A percentile compares a stretch with the other conserved stretches of the same genome.
phyloP scores from a whole-genome alignment of 2,329 filamentous ascomycete genomes.

The Fusarium acutatum region DNA sequence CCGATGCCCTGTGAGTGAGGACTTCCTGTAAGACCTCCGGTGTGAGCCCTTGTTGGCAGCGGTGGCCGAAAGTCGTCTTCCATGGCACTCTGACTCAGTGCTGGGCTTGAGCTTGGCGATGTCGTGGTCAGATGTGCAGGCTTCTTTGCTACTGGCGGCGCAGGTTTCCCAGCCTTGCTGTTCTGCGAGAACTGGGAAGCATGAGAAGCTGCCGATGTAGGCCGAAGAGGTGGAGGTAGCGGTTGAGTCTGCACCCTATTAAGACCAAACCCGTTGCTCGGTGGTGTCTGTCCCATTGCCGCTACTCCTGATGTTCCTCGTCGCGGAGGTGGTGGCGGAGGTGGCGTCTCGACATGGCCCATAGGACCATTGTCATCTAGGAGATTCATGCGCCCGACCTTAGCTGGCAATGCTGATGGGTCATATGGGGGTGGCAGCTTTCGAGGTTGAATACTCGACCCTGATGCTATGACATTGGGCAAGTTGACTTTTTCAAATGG shows the following conservation, averaged over 20 bases:
- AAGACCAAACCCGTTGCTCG: conserved; percentile 26
- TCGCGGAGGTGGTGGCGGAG: conserved; percentile 56
- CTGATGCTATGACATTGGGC: conserved; percentile 55
- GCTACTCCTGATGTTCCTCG: conserved; percentile 48
- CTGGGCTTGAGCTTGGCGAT: conserved; percentile 40
- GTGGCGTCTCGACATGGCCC: conserved; percentile 49
- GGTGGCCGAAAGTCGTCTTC: conserved; percentile 40
- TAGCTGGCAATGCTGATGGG: conserved; percentile 55
- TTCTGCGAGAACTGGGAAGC: conserved; percentile 45
- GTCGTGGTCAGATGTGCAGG: conserved; percentile 61
- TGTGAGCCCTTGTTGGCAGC: conserved; percentile 36
- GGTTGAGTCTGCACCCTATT: conserved; percentile 41
- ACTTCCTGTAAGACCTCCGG: conserved; percentile 15
- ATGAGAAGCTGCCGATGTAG: conserved; percentile 48
- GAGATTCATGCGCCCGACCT: conserved; percentile 55
- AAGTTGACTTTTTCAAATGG: conserved; percentile 67
- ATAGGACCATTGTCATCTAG: conserved; percentile 49
- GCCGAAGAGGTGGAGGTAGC: conserved; percentile 43
- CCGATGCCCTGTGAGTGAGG: conserved; percentile 17
- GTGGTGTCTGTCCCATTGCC: conserved; percentile 16
- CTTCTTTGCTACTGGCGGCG: conserved; percentile 71
- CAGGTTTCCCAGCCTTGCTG: conserved; percentile 49
- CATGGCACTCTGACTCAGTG: conserved; percentile 22
- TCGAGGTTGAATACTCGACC: conserved; percentile 55
- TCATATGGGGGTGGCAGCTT: conserved; percentile 63